Percentiles rank a stretch among this genome's conserved stretches.
Evolutionary conservation across 2,329 filamentous ascomycete species (phyloP).

Genomic region (Cercospora sp.): DNA sequence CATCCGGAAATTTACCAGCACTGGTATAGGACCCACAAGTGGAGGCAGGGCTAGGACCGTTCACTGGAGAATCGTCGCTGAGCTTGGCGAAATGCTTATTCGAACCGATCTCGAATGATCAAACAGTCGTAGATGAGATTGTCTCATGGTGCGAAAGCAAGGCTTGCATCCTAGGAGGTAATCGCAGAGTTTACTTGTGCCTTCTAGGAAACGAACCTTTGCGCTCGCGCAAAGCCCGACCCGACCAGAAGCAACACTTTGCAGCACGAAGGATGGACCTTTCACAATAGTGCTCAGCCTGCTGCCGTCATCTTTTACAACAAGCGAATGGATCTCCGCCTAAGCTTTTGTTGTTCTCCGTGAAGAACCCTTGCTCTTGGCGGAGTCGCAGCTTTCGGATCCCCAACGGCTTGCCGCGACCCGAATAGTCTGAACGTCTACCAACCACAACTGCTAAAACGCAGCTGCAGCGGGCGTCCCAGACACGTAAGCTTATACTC

Average conservation of each 20-base stretch:
- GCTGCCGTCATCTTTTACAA: background rate
- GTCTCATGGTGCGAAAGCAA: background rate
- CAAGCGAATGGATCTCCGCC: background rate
- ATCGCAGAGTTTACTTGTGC: background rate
- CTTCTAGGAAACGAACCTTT: background rate
- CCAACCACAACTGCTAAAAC: background rate
- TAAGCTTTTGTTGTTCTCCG: background rate
- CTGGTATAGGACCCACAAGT: background rate
- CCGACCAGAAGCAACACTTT: background rate
- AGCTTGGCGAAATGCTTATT: background rate
- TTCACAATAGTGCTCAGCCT: background rate
- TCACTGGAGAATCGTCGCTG: background rate
- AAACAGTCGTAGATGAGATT: background rate
- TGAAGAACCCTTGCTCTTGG: background rate
- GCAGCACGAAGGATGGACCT: background rate
- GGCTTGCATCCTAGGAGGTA: background rate
- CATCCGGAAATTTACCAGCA: background rate
- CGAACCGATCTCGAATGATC: background rate
- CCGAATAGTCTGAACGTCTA: background rate
- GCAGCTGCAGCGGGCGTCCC: background rate
- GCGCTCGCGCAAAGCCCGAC: background rate
- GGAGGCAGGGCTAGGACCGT: background rate
- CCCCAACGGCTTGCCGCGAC: conserved; percentile 9
- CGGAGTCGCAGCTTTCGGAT: conserved; percentile 3
- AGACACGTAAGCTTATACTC: conserved; percentile 18